A percentile compares a stretch with the other conserved stretches of the same genome.
These are phyloP conservation scores for Fraxinus pennsylvanica DNA, from an alignment of 257 asterid species.

Conservation along the genomic window DNA sequence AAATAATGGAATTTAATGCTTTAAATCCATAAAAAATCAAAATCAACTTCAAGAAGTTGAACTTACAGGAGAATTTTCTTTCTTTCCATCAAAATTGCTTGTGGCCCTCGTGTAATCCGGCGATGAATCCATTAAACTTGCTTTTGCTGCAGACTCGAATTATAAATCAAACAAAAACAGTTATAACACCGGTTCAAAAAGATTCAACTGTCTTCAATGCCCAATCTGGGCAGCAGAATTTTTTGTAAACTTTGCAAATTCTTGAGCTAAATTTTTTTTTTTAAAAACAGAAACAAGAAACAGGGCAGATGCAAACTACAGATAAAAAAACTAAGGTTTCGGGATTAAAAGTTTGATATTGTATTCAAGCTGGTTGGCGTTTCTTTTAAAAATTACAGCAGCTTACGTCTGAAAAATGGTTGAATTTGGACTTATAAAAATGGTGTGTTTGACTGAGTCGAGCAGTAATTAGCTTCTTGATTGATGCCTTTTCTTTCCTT, in stretches of 20 bases:
- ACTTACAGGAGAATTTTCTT: conserved; percentile 54
- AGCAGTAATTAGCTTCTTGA: not conserved
- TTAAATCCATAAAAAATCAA: not conserved
- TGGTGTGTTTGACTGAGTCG: conserved; percentile 36
- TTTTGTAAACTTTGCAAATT: too few relatives aligned
- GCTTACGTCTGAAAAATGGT: conserved; percentile 5
- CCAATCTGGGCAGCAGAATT: too few relatives aligned
- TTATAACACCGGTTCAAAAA: not conserved
- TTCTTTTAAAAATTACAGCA: not conserved
- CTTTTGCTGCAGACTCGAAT: conserved; percentile 19
- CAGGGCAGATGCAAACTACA: not conserved
- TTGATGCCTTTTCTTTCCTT: too few relatives aligned
- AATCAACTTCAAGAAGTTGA: not conserved
- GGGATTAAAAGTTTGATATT: conserved; percentile 19
- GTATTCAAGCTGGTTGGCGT: conserved; percentile 17
- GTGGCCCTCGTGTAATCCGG: conserved; percentile 50
- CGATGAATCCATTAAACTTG: conserved; percentile 44
- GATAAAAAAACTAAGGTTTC: not conserved
- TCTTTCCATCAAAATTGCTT: conserved; percentile 43
- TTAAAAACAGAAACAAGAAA: conserved; percentile 2
- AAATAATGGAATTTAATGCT: not conserved
- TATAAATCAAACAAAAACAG: not conserved
- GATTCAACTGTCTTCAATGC: conserved; percentile 41
- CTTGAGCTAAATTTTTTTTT: too few relatives aligned
- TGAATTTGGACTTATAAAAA: conserved; percentile 38